Base-by-base conservation (phyloP, 2,329 filamentous ascomycete genomes). In the Stagonosporopsis chrysanthemi region DNA sequence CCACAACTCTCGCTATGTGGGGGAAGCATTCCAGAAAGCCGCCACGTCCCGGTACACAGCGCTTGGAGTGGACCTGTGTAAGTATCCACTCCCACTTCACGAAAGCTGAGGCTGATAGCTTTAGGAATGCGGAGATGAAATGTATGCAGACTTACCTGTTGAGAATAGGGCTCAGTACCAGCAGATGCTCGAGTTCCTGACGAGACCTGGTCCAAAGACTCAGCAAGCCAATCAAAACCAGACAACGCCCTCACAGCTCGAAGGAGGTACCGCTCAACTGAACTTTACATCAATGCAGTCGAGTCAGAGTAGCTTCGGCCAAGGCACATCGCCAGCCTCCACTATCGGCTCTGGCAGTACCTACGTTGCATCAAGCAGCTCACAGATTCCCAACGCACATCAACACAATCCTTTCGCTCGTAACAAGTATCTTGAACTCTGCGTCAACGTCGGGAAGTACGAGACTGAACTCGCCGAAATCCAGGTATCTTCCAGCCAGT, bases 381-480 rank as follows among this genome's bases (percentile, higher is more conserved):
- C 49, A 15, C 49, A 44, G 14, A 15, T 19, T 5, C 40, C n/a
- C 24, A 17, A 24, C 26, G 14, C 24, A 5, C 24, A 11, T 8
- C 23, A 28, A 11, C 17, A 28, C 9, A 12, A 23, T 15, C 11
- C 22, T 28, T 44, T 14, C 7, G 31, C 29, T 2, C 12, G 31
- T 22, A 44, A 12, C 12, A 53, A 39, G 29, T 58, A 45, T 35
- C 40, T 60, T 14, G 56, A 60, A 31, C 43, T 62, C 2, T 60
- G 60, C 24, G 46, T 62, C 17, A 56, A 58, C 26, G 29, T 48
- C 12, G 49, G 53, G 1, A 49, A 47, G 4, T 51, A 51, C 35
- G 42, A 60, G 15, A 57, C 49, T 4, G 51, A 49, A 23, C 42
- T 62, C 4, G 56, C 41, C 19, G 56, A 62, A 38, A 58, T 62